Percentiles rank a stretch among this genome's conserved stretches.
phyloP scores from a whole-genome alignment of 2,329 filamentous ascomycete genomes.

The Colletotrichum sidae region DNA sequence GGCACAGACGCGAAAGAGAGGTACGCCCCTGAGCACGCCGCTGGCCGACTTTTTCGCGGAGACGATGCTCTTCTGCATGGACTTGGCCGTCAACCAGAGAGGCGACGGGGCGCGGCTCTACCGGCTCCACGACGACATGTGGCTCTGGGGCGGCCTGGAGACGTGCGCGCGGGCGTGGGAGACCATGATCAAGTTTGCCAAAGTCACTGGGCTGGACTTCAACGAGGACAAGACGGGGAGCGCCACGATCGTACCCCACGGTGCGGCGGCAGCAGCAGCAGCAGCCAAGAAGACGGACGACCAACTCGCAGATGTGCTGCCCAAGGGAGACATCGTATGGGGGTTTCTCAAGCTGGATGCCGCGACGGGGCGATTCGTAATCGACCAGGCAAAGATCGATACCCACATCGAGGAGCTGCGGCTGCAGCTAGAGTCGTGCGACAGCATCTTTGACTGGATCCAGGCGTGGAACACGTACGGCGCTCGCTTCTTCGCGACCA shows the following conservation, averaged over 20 bases:
- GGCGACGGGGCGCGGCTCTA: slow-evolving; percentile 65
- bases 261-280: slow-evolving; percentile 34
- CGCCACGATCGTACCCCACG: slow-evolving; percentile 48
- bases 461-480: slow-evolving; percentile 71
- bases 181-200: slow-evolving; percentile 61
- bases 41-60: slow-evolving; percentile 69
- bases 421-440: slow-evolving; percentile 63
- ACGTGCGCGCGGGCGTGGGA: slow-evolving; percentile 64
- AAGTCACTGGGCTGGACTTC: slow-evolving; percentile 64
- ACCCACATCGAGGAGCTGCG: slow-evolving; percentile 67
- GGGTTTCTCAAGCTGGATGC: slow-evolving; percentile 67
- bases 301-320: slow-evolving; percentile 48
- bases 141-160: slow-evolving; percentile 68
- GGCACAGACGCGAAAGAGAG: slow-evolving; percentile 59
- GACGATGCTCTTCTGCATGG: slow-evolving; percentile 69
- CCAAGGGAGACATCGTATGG: slow-evolving; percentile 66
- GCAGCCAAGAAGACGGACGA: background rate
- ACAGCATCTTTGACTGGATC: slow-evolving; percentile 67
- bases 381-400: slow-evolving; percentile 66
- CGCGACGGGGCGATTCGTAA: slow-evolving; percentile 60
- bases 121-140: slow-evolving; percentile 73
- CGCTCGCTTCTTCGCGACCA: slow-evolving; percentile 66
- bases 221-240: slow-evolving; percentile 69
- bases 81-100: slow-evolving; percentile 69
- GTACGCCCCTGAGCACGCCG: slow-evolving; percentile 66